Evolutionary conservation across 768 basidiomycete genomes (phyloP).

Genomic region (Tulasnella sp.): DNA sequence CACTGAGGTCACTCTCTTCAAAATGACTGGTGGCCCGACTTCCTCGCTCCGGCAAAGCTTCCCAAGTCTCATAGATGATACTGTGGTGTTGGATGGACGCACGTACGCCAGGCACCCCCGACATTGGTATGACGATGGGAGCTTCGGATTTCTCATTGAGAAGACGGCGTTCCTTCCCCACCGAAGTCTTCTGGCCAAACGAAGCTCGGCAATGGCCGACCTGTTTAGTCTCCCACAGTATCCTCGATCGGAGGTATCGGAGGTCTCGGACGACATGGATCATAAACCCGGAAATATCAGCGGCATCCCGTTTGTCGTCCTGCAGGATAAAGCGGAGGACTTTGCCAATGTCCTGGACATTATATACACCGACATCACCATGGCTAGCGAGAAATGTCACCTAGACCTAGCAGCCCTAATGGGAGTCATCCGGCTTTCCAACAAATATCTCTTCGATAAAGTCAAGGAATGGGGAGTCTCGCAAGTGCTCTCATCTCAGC

Average conservation of each 20-base stretch:
- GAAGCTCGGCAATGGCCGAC: not conserved
- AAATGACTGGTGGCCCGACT: too few species aligned
- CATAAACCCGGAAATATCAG: not conserved
- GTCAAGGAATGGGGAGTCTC: not conserved
- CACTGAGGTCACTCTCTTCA: too few species aligned
- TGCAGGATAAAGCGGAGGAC: not conserved
- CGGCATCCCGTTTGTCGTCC: not conserved
- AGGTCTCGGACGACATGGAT: not conserved
- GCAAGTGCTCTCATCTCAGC: not conserved
- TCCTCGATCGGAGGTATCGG: too few species aligned
- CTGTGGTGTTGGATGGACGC: not conserved
- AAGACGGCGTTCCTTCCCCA: not conserved
- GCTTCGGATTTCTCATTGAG: not conserved
- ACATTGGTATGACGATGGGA: slow-evolving; percentile 6
- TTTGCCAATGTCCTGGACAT: not conserved
- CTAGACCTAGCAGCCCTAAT: not conserved
- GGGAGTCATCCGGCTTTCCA: not conserved
- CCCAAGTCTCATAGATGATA: too few species aligned
- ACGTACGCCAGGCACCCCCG: not conserved
- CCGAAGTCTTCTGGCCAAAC: not conserved
- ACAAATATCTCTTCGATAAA: not conserved
- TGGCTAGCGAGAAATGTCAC: too few species aligned
- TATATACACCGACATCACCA: not conserved
- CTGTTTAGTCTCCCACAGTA: not conserved
- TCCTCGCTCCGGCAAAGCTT: too few species aligned